Conservation (phyloP, 805 yeast species). For the Hanseniaspora nectarophila region DNA sequence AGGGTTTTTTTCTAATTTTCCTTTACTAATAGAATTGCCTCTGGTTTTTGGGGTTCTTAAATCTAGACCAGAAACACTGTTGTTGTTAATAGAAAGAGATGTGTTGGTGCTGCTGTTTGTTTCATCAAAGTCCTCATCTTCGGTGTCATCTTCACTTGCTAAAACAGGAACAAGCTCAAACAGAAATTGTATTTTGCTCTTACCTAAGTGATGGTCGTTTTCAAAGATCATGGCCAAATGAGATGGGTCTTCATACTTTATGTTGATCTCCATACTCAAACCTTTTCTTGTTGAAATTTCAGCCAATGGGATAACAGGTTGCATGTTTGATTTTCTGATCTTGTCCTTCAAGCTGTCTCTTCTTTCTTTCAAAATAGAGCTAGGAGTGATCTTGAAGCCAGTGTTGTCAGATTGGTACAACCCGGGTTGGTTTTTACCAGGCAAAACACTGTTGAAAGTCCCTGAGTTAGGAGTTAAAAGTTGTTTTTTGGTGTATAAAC, state of each 20-base stretch:
- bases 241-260: constrained; percentile 5
- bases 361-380: constrained; percentile 7
- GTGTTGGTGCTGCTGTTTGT: not conserved
- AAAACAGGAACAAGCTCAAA: constrained; percentile 1
- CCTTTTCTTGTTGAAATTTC: constrained; percentile 8
- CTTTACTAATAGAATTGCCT: not conserved
- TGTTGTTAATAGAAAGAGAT: not conserved
- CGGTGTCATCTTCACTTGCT: not conserved
- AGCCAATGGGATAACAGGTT: not conserved
- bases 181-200: constrained; percentile 4
- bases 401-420: not conserved
- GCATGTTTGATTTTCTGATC: constrained; percentile 8
- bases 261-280: constrained; percentile 6
- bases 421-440: constrained; percentile 1
- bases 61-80: not conserved
- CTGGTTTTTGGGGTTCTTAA: not conserved
- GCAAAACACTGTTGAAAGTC: not conserved
- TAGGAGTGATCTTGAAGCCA: not conserved
- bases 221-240: constrained; percentile 13
- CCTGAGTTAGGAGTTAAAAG: constrained; percentile 14
- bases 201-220: constrained; percentile 8
- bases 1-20: not conserved
- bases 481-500: constrained; percentile 26
- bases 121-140: not conserved
- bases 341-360: constrained; percentile 3